Base-by-base conservation (phyloP, 2,329 filamentous ascomycete species). In the Talaromyces sp. region DNA sequence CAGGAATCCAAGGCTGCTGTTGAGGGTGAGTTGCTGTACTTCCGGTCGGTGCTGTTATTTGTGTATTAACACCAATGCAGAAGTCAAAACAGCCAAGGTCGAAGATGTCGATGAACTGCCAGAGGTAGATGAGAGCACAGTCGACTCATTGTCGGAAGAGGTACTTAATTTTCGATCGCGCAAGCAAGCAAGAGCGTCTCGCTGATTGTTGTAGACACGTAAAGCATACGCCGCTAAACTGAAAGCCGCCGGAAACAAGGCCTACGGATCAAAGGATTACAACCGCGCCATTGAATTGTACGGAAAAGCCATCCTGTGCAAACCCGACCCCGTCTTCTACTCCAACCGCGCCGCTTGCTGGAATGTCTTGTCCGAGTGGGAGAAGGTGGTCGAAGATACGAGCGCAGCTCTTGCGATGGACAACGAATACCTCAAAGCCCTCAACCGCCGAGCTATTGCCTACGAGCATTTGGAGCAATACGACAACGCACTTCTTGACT, bases 311-410 rank as follows among this genome's bases (percentile, higher is more conserved):
- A 96, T 99, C 72, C 83, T 98, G 60, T 98, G 95, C 89, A 96
- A 95, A 82, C 90, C 93, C 65, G 95, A 99, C 75, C 93, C 95
- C 37, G 93, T 99, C 77, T 99, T 95, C 85, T 99, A 96, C 85
- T 98, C 95, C 69, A 99, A 99, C 85, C 90, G 95, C 72, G 95
- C 95, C 65, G 95, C 95, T 63, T 99, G 95, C 85, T 96, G 93
- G 83, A 98, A 97, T 77, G 93, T 95, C 70, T 88, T 95, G 75
- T 88, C 88, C 69, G 86, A 97, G 73, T 99, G 94, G 93, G 90
- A 96, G 59, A 94, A 95, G 83, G 95, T 98, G 65, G 90, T 99
- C 68, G 94, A 96, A 74, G 95, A 99, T 76, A 98, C 95, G 64
- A 97, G 92, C 37, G 94, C 95, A 62, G 95, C 95, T 69, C 89